Evolutionary conservation across 345 rosid species (phyloP).

Genomic region (Lumnitzera littorea): DNA sequence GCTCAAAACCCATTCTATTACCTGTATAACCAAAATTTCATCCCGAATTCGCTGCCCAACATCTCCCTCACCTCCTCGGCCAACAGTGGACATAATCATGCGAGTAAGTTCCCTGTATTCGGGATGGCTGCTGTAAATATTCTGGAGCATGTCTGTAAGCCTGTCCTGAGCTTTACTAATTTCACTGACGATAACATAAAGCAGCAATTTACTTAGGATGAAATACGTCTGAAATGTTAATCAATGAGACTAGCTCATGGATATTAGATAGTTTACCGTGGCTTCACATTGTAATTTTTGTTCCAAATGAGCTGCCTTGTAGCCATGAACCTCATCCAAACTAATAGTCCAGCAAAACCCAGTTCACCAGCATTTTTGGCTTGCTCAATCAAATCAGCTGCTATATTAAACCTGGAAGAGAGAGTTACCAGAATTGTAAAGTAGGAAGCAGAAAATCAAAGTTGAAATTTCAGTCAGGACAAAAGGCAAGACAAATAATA

Average conservation of each 20-base stretch:
- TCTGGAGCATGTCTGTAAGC: constrained; percentile 73
- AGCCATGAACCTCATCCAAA: constrained; percentile 99
- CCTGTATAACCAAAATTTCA: constrained; percentile 97
- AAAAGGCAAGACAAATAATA: not conserved
- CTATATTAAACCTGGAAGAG: constrained; percentile 76
- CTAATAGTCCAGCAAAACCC: constrained; percentile 88
- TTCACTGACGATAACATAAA: constrained; percentile 47
- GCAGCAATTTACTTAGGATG: not conserved
- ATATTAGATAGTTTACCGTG: constrained; percentile 47
- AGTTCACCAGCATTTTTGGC: constrained; percentile 69
- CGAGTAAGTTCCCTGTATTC: constrained; percentile 69
- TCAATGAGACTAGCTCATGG: not conserved
- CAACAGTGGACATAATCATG: constrained; percentile 92
- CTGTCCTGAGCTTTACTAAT: constrained; percentile 97
- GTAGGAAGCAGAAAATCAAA: not conserved
- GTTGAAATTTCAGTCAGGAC: not conserved
- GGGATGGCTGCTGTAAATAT: constrained; percentile 44
- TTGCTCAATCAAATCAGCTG: constrained; percentile 75
- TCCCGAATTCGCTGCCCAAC: constrained; percentile 99
- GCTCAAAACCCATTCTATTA: constrained; percentile 11
- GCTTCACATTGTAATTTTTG: constrained; percentile 97
- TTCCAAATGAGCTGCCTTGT: constrained; percentile 98
- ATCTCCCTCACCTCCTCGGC: constrained; percentile 99
- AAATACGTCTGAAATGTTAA: not conserved
- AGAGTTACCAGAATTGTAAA: not conserved